Percentiles rank a stretch among this genome's conserved stretches.
phyloP scores from a whole-genome alignment of 1,139 yeast species.

The Kodamaea sp. region DNA sequence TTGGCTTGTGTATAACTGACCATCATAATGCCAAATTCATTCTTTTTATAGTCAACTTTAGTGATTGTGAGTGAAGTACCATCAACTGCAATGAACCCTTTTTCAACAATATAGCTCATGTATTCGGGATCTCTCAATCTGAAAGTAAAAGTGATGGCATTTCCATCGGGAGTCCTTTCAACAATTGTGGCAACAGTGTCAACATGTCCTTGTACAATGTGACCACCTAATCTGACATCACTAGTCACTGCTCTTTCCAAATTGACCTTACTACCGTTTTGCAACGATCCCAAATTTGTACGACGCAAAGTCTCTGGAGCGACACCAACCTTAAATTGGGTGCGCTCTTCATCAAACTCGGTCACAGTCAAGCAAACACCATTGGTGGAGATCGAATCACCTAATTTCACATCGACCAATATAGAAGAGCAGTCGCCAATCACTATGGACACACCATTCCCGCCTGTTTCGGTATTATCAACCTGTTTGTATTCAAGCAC shows the following conservation, averaged over 20 bases:
- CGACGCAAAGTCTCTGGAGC: constrained; percentile 90
- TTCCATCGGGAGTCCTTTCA: constrained; percentile 57
- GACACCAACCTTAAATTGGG: constrained; percentile 78
- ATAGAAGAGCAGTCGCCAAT: constrained; percentile 62
- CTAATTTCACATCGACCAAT: constrained; percentile 77
- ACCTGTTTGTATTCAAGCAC: constrained; percentile 45
- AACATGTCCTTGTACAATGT: constrained; percentile 95
- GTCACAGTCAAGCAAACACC: constrained; percentile 96
- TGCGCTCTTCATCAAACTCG: constrained; percentile 51
- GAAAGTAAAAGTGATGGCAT: constrained; percentile 76
- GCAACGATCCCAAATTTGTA: constrained; percentile 65
- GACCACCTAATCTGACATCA: constrained; percentile 93
- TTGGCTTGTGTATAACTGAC: constrained; percentile 85
- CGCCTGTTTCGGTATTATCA: constrained; percentile 63
- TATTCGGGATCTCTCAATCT: constrained; percentile 61
- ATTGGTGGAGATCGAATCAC: constrained; percentile 88
- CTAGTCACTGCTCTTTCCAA: constrained; percentile 83
- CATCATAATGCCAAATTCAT: constrained; percentile 80
- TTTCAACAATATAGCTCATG: constrained; percentile 79
- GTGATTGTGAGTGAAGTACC: constrained; percentile 94
- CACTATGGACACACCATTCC: constrained; percentile 72
- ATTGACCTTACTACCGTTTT: constrained; percentile 63
- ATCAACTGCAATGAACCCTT: constrained; percentile 88
- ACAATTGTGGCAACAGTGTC: constrained; percentile 80
- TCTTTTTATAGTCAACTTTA: constrained; percentile 54